Conservation (phyloP, 164 flowering plant genomes). For the Aristolochia fimbriata region DNA sequence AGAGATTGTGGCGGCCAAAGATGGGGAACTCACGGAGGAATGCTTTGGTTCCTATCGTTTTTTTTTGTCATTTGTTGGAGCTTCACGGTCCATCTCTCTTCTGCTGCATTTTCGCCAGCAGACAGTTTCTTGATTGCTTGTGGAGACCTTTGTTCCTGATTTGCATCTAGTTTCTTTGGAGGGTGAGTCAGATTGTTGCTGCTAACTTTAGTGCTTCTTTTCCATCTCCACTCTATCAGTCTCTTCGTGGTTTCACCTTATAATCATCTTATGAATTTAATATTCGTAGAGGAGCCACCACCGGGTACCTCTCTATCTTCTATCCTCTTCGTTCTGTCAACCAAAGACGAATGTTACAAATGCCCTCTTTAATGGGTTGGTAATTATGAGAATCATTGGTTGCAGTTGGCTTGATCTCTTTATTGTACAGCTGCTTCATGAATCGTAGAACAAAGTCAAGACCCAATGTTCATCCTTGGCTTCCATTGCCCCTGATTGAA, state of each 20-base stretch:
- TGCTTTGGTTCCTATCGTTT: conserved; percentile 5
- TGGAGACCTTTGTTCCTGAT: conserved; percentile 24
- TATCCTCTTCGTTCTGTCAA: conserved; percentile 12
- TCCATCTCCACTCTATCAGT: conserved; percentile 21
- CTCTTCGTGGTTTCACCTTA: conserved; percentile 14
- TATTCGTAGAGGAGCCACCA: conserved; percentile 20
- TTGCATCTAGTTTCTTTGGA: conserved; percentile 9
- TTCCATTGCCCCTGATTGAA: conserved; percentile 75
- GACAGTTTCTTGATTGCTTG: conserved; percentile 27
- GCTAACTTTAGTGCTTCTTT: conserved; percentile 9
- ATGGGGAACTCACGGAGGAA: neutral
- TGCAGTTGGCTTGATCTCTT: conserved; percentile 24
- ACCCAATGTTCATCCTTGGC: too few species aligned
- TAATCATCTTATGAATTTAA: conserved; percentile 14
- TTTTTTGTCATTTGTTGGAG: too few species aligned
- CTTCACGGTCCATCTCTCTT: conserved; percentile 6
- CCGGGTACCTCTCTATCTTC: conserved; percentile 25
- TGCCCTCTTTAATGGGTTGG: conserved; percentile 86
- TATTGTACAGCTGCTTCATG: conserved; percentile 44
- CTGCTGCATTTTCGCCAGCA: conserved; percentile 13
- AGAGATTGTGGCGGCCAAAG: conserved; percentile 2
- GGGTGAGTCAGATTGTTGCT: conserved; percentile 4
- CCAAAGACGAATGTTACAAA: conserved; percentile 26
- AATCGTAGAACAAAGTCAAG: conserved; percentile 33
- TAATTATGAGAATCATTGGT: conserved; percentile 64